Base-by-base conservation (phyloP, 768 basidiomycete species). In the Suillus tomentosus region DNA sequence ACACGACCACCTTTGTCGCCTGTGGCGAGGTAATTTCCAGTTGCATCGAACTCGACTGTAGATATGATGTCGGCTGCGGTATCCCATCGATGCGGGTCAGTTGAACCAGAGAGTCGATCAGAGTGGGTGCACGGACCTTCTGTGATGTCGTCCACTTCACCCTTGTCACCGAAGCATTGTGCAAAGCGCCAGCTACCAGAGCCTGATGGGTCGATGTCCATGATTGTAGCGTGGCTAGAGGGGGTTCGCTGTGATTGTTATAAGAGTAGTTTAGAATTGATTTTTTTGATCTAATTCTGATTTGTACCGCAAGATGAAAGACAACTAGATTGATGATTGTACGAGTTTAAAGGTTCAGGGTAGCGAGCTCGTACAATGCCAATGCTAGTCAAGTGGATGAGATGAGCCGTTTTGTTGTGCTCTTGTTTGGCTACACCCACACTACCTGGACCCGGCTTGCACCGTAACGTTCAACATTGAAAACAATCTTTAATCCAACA, bases 151-250 rank as follows among this genome's bases (percentile, higher is more conserved):
- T 98, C 97, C 42, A 99, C 96, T 77, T 97, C 93, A 71, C 92
- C 96, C 86, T 99, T 99, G 85, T 99, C 97, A 68, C 97, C 97
- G 75, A 99, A 99, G 81, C 97, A 99, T 75, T 99, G 97, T 61
- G 97, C 96, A 80, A 99, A 99, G 72, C 96, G 90, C 97, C 97
- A 99, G 71, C 90, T 91, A 72, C 91, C 90, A 74, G 90, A 91
- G 72, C 88, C 85, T 62, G 85, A 84, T 78, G 91, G 87, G 80
- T 94, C 92, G 78, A 88, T 86, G 77, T 94, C 92, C 93, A 94
- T 91, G 73, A 64, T 76, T 76, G 74, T 77, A 71, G 72, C 37
- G 70, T 65, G 69, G 62, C 48, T 72, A 68, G 50, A 64, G 51
- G 61, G 62, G 63, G 64, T 31, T 31, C 22, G 47, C n/a, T 42